Base-by-base conservation (phyloP, 768 basidiomycete genomes). In the Lactifluus echinatus region DNA sequence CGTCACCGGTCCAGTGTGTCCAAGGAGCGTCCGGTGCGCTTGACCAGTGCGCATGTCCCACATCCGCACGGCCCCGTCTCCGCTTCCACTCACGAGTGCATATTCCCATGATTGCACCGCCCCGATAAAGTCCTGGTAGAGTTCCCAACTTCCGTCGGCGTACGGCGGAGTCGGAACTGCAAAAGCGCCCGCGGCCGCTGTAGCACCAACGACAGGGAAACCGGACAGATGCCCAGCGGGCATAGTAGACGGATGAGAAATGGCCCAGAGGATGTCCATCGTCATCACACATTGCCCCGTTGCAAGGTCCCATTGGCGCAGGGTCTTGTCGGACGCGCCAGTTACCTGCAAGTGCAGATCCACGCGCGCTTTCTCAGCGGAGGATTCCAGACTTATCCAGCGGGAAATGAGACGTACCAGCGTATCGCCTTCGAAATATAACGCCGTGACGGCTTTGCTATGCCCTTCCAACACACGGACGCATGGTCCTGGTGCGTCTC, bases 31-130 rank as follows among this genome's bases (percentile, higher is more conserved):
- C 36, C 95, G 80, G 71, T 97, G 94, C 8, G 93, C 87, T 67
- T 98, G 95, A 6, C 96, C 96, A 29, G 95, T 99, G 44, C 96
- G 87, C 93, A 97, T 97, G 68, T 99, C 96, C 96, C 96, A 99
- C 94, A 99, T 97, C 62, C 96, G 74, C 29, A 98, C 94, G 2
- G 89, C 95, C 36, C 95, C 93, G 69, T 99, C 96, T 1, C 93
- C 94, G 65, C 93, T 96, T 2, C 94, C 96, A 64, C 93, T 96
- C 4, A 97, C 93, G 34, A 99, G 79, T 1, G 93, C 96, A 68
- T 96, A 95, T 3, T 93, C 94, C 95, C 96, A 98, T 69, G 97
- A 97, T 69, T 98, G 96, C 42, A 98, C 87, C 3, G 89, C 92
- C 2, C 96, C 96, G 8, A 99, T 93, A 68, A 95, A 98, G 70